Evolutionary conservation across 441 rosid species (phyloP), one percentile per base, ranked within the genome.

Genomic region (Populus hybrid): DNA sequence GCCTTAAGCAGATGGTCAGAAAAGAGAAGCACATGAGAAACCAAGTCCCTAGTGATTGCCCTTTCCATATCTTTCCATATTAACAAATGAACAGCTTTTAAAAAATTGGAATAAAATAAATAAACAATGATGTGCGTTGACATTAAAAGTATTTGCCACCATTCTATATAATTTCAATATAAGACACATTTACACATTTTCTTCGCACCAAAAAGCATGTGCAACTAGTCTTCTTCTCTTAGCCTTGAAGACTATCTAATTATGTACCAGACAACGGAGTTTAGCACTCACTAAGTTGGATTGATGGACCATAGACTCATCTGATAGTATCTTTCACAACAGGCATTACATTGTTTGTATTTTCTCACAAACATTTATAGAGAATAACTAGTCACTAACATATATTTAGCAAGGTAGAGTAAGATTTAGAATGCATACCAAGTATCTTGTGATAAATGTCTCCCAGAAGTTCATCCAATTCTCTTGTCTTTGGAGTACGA

Each of bases 371-470:
- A 4, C 66, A 29, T 23, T 20, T 69, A 29, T 8, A 42, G 3
- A 33, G 24, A 64, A 31, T 50, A 36, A 8, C 42, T 26, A 65
- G 72, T 24, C 65, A 12, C 59, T 59, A 68, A 67, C 23, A 26
- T 18, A 35, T 63, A 38, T 29, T 18, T 50, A 36, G 56, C 31
- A 69, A 77, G 77, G 78, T 12, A 26, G 64, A 31, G 31, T 68
- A 82, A 73, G 3, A 75, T 38, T 64, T 59, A 63, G 56, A 83
- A 74, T 69, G 67, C 83, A 45, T 81, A 92, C 99, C 99, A 74
- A 96, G 82, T 80, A 92, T 90, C 88, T 96, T 96, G 78, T 96
- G 99, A 84, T 94, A 94, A 81, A 96, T 90, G 84, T 96, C 99
- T 83, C 99, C 98, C 70, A 94, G 92, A 83, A 91, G 91, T 74